These are phyloP conservation scores for Pythium plurisporium DNA, from an alignment of 352 stramenopile species.

Conservation along the genomic window DNA sequence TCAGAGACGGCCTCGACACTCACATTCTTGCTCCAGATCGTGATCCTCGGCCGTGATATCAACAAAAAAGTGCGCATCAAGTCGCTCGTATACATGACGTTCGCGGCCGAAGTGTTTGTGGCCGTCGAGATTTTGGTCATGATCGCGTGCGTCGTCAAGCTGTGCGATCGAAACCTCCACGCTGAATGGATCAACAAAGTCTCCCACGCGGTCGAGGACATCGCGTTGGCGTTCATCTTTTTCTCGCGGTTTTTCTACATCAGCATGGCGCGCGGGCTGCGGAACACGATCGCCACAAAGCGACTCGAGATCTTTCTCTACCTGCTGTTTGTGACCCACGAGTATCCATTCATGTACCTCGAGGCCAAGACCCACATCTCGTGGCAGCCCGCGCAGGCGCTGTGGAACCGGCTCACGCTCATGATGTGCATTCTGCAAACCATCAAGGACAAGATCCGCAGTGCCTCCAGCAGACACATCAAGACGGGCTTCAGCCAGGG, in stretches of 20 bases:
- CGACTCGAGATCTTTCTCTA: conserved; percentile 28
- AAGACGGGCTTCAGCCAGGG: neutral
- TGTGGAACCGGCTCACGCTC: conserved; percentile 18
- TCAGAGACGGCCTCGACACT: conserved; percentile 15
- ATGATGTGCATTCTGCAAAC: conserved; percentile 16
- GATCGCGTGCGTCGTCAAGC: conserved; percentile 1
- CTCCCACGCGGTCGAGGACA: conserved; percentile 4
- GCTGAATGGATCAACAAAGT: neutral
- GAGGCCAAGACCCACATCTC: neutral
- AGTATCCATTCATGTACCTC: conserved; percentile 31
- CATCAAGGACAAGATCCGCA: conserved; percentile 10
- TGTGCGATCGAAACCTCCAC: neutral
- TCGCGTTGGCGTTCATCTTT: conserved; percentile 16
- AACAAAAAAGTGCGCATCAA: conserved; percentile 9
- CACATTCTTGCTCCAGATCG: conserved; percentile 22
- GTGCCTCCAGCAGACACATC: neutral
- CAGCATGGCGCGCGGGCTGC: conserved; percentile 5
- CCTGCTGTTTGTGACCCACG: conserved; percentile 30
- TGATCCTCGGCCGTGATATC: conserved; percentile 15
- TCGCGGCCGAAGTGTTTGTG: conserved; percentile 4
- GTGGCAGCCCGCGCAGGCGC: conserved; percentile 13
- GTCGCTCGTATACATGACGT: conserved; percentile 6
- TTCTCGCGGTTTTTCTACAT: conserved; percentile 21
- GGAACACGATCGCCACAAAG: neutral
- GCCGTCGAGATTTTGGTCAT: neutral